Conservation (phyloP, 176 grass and related monocot genomes). For the Oryza longistaminata region DNA sequence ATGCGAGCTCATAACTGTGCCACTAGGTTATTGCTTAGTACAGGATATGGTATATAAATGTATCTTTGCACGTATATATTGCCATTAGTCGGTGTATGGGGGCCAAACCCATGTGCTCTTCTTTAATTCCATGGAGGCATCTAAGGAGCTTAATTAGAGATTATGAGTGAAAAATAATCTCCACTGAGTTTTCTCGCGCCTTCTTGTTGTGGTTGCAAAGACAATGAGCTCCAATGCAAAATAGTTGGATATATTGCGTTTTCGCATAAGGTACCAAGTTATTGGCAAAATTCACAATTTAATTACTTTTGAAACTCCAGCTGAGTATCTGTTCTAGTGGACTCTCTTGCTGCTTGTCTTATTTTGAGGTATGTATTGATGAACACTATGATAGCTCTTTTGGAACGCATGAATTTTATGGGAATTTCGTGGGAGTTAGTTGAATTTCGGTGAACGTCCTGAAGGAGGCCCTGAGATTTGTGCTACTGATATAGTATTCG, state of each 20-base stretch:
- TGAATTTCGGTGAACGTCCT: neutral
- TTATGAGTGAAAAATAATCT: neutral
- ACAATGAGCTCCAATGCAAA: neutral
- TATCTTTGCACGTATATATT: slow-evolving; percentile 42
- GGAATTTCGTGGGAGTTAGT: neutral
- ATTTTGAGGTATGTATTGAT: neutral
- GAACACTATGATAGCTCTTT: neutral
- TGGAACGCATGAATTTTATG: neutral
- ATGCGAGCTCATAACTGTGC: slow-evolving; percentile 51
- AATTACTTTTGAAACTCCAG: neutral
- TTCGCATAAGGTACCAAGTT: neutral
- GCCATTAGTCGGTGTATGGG: slow-evolving; percentile 57
- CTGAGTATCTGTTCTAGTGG: neutral
- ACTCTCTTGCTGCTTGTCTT: neutral
- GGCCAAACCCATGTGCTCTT: slow-evolving; percentile 57
- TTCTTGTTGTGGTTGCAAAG: neutral
- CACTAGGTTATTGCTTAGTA: slow-evolving; percentile 64
- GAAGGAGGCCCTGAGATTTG: neutral
- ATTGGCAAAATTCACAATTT: neutral
- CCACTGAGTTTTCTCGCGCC: neutral
- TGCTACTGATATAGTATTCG: neutral
- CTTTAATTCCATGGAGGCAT: slow-evolving; percentile 47
- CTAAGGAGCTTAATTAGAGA: slow-evolving; percentile 32
- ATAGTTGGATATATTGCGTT: neutral
- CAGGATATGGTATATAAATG: slow-evolving; percentile 57